Base-by-base conservation (phyloP, 495 filamentous ascomycete genomes). In the Lindgomyces ingoldianus region DNA sequence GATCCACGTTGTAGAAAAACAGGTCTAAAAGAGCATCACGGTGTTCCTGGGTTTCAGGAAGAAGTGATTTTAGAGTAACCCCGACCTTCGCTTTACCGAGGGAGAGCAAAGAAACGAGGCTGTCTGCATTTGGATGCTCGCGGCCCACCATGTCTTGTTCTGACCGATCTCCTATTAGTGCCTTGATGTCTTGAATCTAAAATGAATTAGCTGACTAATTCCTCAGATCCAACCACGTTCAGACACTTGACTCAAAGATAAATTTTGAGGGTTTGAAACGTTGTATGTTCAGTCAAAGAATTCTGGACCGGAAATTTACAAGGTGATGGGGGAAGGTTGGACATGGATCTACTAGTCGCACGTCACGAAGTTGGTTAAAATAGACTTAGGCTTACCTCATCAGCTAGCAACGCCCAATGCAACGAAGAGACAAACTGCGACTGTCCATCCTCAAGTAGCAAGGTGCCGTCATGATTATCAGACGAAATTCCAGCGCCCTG, bases 171-270 rank as follows among this genome's bases (percentile, higher is more conserved):
- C 68, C 58, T 24, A 70, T 57, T 1, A 70, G 48, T 1, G 68
- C 68, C 51, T 70, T 70, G 53, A 70, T 70, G 45, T 70, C 68
- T 67, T 70, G 68, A 12, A 70, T 70, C 68, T 70, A 30, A 25
- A 21, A n/a, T n/a, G 25, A 19, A 39, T 39, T 14, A 39, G 33
- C 33, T 39, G 33, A 39, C 14, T 39, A 14, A 6, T 39, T 6
- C 33, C 33, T n/a, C n/a, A n/a, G n/a, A n/a, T n/a, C n/a, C n/a
- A n/a, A n/a, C n/a, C n/a, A n/a, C n/a, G n/a, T n/a, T n/a, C n/a
- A n/a, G n/a, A n/a, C n/a, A n/a, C n/a, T n/a, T n/a, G n/a, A n/a
- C n/a, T n/a, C n/a, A n/a, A n/a, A n/a, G n/a, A n/a, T n/a, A n/a
- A n/a, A n/a, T n/a, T n/a, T n/a, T n/a, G n/a, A n/a, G n/a, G n/a